Conservation (phyloP, 2,329 filamentous ascomycete genomes). For the Tolypocladium tundrense region DNA sequence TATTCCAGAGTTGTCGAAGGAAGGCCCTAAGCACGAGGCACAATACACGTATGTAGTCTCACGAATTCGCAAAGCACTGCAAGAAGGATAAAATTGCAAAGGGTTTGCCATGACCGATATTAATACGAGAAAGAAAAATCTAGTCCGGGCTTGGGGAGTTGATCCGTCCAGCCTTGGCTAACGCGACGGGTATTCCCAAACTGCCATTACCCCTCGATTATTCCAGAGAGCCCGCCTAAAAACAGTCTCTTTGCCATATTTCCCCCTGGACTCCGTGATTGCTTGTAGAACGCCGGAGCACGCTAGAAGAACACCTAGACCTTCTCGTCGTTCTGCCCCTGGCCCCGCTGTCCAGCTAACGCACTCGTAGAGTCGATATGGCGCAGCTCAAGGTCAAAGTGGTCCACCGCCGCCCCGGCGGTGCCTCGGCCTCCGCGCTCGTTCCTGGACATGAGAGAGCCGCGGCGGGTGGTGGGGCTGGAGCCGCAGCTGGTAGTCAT, state of each 20-base stretch:
- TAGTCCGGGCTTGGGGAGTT: no score
- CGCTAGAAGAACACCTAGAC: slow-evolving; percentile 11
- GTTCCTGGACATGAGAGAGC: background rate
- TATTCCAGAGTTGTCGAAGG: background rate
- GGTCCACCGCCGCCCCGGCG: slow-evolving; percentile 11
- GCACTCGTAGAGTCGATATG: slow-evolving; percentile 14
- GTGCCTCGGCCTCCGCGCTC: background rate
- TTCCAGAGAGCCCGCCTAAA: background rate
- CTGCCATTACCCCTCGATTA: background rate
- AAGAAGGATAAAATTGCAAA: background rate
- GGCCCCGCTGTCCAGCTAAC: slow-evolving; percentile 11
- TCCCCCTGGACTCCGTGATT: background rate
- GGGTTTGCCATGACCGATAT: background rate
- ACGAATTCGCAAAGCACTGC: no score
- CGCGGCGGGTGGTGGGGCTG: slow-evolving; percentile 8
- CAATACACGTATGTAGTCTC: background rate
- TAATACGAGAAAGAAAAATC: background rate
- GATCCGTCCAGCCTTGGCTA: background rate
- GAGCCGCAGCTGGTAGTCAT: slow-evolving; percentile 8
- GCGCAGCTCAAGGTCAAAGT: slow-evolving; percentile 21
- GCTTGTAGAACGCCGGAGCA: background rate
- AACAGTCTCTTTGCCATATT: background rate
- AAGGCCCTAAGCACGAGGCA: background rate
- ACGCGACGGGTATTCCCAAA: background rate
- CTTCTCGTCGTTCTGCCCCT: slow-evolving; percentile 21